phyloP scores from a whole-genome alignment of 2,329 filamentous ascomycete genomes.

The Sporothrix inflata region DNA sequence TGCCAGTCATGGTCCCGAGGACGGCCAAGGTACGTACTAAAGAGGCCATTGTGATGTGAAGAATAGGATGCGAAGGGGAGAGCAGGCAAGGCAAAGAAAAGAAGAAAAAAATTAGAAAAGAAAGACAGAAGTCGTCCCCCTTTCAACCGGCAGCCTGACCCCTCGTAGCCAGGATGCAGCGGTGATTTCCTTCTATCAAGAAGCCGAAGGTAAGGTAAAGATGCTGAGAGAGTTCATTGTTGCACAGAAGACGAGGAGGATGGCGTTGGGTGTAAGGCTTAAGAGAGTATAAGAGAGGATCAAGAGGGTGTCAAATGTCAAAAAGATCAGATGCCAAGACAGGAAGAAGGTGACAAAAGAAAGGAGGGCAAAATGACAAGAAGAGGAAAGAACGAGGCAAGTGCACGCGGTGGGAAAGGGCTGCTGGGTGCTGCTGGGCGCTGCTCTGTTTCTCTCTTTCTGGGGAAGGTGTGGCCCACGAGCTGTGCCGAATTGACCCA shows the following conservation, averaged over 20 bases:
- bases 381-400: background rate
- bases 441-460: background rate
- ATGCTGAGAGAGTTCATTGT: background rate
- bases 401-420: constrained; percentile 14
- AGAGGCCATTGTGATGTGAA: background rate
- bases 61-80: background rate
- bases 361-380: background rate
- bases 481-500: constrained; percentile 2
- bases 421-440: background rate
- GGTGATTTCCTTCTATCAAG: background rate
- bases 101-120: background rate
- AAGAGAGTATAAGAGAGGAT: background rate
- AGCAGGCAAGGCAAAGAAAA: background rate
- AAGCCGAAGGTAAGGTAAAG: background rate
- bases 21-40: background rate
- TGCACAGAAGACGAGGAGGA: background rate
- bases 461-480: constrained; percentile 17
- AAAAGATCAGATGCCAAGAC: background rate
- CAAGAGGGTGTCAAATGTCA: background rate
- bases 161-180: background rate
- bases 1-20: constrained; percentile 12
- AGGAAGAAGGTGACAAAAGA: background rate
- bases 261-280: background rate
- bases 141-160: background rate
- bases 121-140: background rate